Evolutionary conservation across 2,329 filamentous ascomycete genomes (phyloP).

Genomic region (Cercospora zeae-maydis): DNA sequence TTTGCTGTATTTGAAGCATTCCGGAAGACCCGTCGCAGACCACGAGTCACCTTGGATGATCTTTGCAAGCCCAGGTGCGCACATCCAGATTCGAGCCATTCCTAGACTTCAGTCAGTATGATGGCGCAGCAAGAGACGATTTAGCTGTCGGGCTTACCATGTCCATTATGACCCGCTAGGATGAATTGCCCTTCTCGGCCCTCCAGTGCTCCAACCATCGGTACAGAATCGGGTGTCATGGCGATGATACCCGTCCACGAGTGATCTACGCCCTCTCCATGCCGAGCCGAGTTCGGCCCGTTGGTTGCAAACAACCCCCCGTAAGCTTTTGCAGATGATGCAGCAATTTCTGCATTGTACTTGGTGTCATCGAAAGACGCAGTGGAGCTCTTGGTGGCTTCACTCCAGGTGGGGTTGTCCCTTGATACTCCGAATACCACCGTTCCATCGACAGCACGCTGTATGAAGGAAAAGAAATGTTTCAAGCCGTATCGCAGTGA

Average conservation of each 20-base stretch:
- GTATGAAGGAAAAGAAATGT: constrained; percentile 52
- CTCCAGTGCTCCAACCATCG: constrained; percentile 45
- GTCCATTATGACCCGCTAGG: constrained; percentile 50
- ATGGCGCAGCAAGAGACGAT: no score
- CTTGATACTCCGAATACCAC: constrained; percentile 45
- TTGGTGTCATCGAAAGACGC: constrained; percentile 41
- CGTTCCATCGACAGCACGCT: constrained; percentile 44
- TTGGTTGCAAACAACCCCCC: constrained; percentile 36
- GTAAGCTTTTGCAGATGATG: constrained; percentile 40
- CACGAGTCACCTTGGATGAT: constrained; percentile 37
- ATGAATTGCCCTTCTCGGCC: constrained; percentile 46
- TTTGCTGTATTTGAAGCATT: constrained; percentile 25
- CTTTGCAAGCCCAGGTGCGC: constrained; percentile 45
- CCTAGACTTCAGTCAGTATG: neutral
- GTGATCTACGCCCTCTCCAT: constrained; percentile 47
- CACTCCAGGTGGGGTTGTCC: constrained; percentile 38
- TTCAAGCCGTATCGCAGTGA: constrained; percentile 47
- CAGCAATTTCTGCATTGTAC: constrained; percentile 42
- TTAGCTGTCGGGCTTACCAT: constrained; percentile 3
- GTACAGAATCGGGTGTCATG: constrained; percentile 47
- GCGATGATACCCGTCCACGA: constrained; percentile 50
- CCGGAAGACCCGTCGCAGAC: constrained; percentile 24
- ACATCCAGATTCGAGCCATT: constrained; percentile 48
- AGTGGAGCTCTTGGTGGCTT: constrained; percentile 22
- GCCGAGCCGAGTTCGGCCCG: constrained; percentile 21